Conservation (phyloP, 1,284 basidiomycete species). For the Cryptococcus sp. region DNA sequence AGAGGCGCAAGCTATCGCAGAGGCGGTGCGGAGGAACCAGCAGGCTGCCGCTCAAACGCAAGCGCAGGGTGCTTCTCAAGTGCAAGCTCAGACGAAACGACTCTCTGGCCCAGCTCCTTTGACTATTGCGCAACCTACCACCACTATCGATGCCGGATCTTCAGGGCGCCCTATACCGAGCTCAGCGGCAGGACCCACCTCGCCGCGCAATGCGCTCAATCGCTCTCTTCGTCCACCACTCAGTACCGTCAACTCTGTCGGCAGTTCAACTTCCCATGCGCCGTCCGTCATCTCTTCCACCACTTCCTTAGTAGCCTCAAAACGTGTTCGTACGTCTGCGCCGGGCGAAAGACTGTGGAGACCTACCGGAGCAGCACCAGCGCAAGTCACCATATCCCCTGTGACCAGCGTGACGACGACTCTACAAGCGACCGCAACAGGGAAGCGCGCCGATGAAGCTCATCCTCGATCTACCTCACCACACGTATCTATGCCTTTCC, state of each 20-base stretch:
- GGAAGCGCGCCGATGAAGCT: conserved; percentile 5
- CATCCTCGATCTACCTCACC: neutral
- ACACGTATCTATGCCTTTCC: conserved; percentile 1
- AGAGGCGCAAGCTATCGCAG: conserved; percentile 47
- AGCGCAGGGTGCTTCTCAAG: conserved; percentile 1
- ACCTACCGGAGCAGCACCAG: conserved; percentile 41
- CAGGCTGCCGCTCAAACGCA: conserved; percentile 5
- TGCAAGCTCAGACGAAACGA: neutral
- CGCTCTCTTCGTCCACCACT: conserved; percentile 19
- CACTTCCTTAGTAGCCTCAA: conserved; percentile 9
- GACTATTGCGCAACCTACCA: conserved; percentile 1
- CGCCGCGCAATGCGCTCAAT: conserved; percentile 6
- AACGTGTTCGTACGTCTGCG: conserved; percentile 16
- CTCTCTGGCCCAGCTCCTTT: conserved; percentile 5
- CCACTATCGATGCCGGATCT: neutral
- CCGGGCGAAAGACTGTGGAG: conserved; percentile 41
- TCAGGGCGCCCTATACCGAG: conserved; percentile 2
- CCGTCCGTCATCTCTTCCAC: conserved; percentile 18
- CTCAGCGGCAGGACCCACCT: neutral
- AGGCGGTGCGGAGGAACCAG: conserved; percentile 28
- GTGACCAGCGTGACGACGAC: conserved; percentile 47
- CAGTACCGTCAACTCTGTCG: conserved; percentile 17
- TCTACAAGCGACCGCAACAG: conserved; percentile 21
- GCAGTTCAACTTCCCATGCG: conserved; percentile 15
- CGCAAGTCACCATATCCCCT: conserved; percentile 47